Conservation (phyloP, 1,284 basidiomycete species). For the Ustilago xerochloae region DNA sequence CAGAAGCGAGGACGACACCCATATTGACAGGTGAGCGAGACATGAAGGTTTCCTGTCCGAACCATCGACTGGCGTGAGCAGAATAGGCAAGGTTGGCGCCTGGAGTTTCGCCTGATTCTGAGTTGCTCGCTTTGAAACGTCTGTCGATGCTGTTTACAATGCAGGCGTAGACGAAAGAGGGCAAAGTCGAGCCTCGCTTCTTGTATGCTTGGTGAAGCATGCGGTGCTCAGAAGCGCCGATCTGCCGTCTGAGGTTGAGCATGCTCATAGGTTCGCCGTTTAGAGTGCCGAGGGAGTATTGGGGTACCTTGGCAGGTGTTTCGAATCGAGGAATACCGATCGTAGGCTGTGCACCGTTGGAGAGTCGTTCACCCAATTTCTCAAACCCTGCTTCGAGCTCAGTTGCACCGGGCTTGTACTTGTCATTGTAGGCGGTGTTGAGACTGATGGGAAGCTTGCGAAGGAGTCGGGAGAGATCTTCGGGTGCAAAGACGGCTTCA, state of each 20-base stretch:
- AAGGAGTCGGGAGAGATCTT: slow-evolving; percentile 10
- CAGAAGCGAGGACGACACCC: slow-evolving; percentile 25
- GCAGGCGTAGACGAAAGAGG: slow-evolving; percentile 31
- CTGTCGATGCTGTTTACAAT: slow-evolving; percentile 39
- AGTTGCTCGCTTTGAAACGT: slow-evolving; percentile 10
- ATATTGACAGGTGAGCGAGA: slow-evolving; percentile 23
- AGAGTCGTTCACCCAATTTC: slow-evolving; percentile 16
- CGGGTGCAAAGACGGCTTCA: slow-evolving; percentile 17
- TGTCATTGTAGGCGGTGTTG: slow-evolving; percentile 24
- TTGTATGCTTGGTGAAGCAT: slow-evolving; percentile 18
- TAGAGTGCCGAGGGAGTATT: slow-evolving; percentile 5
- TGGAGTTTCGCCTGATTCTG: slow-evolving; percentile 1
- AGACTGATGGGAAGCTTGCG: slow-evolving; percentile 32
- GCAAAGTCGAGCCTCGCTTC: slow-evolving; percentile 14
- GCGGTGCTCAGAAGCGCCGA: slow-evolving; percentile 8
- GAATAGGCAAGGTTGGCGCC: slow-evolving; percentile 31
- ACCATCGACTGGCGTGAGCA: slow-evolving; percentile 30
- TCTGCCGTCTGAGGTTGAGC: slow-evolving; percentile 18
- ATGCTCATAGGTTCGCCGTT: slow-evolving; percentile 20
- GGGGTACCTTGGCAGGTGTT: neutral
- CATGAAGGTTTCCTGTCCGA: slow-evolving; percentile 22
- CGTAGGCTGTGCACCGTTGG: slow-evolving; percentile 15
- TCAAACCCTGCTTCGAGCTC: slow-evolving; percentile 20
- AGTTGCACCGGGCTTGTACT: neutral
- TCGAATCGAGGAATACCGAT: slow-evolving; percentile 27